Evolutionary conservation across 306 rosid species (phyloP).

Genomic region (Fragaria iinumae): DNA sequence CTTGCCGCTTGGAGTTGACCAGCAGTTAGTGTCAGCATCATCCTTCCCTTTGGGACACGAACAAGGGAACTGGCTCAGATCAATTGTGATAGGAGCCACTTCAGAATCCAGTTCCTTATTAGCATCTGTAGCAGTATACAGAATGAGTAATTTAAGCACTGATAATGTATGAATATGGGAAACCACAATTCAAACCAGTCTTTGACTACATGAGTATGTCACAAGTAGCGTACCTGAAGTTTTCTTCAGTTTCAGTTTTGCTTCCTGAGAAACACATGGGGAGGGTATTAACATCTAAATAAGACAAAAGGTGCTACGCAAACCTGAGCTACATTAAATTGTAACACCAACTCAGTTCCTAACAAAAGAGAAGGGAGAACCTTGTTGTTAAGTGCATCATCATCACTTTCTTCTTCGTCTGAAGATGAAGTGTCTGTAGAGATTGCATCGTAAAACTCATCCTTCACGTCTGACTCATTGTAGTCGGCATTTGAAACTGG

Average conservation of each 20-base stretch:
- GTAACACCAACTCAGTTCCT: background rate
- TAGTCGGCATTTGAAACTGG: slow-evolving; percentile 47
- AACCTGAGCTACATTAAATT: background rate
- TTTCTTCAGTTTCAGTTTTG: slow-evolving; percentile 43
- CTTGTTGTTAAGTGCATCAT: slow-evolving; percentile 29
- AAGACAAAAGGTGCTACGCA: background rate
- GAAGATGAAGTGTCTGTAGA: slow-evolving; percentile 60
- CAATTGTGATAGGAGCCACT: slow-evolving; percentile 44
- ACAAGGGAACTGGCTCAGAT: slow-evolving; percentile 46
- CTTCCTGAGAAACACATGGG: slow-evolving; percentile 36
- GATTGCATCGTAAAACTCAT: slow-evolving; percentile 92
- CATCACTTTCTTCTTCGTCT: slow-evolving; percentile 27
- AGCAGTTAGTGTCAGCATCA: slow-evolving; percentile 70
- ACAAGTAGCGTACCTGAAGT: slow-evolving; percentile 28
- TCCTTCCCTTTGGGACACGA: slow-evolving; percentile 53
- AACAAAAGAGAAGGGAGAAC: slow-evolving; percentile 24
- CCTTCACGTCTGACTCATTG: slow-evolving; percentile 53
- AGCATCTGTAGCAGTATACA: slow-evolving; percentile 46
- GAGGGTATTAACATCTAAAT: slow-evolving; percentile 23
- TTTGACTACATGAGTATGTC: background rate
- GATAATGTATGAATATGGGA: background rate
- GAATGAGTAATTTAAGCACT: slow-evolving; percentile 13
- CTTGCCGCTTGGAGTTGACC: slow-evolving; percentile 69
- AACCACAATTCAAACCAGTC: slow-evolving; percentile 4
- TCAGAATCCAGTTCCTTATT: slow-evolving; percentile 55